Conservation (phyloP, 768 basidiomycete species). For the Paxillus ammoniavirescens region DNA sequence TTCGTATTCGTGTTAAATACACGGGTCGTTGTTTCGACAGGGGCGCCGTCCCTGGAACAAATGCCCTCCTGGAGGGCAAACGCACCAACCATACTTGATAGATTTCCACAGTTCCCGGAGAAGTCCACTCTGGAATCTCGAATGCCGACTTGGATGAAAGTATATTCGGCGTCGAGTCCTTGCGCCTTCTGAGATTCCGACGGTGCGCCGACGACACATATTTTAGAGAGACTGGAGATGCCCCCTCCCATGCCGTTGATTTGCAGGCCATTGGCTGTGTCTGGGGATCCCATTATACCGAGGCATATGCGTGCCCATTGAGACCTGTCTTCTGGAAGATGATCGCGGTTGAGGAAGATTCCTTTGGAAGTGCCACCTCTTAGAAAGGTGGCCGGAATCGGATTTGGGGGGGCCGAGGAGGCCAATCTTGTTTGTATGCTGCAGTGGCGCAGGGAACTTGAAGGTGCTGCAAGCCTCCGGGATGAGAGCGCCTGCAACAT, state of each 20-base stretch:
- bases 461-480: too few species aligned
- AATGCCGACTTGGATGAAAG: conserved; percentile 65
- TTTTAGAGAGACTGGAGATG: conserved; percentile 70
- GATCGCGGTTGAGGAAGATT: conserved; percentile 54
- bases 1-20: conserved; percentile 72
- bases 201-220: conserved; percentile 60
- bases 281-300: conserved; percentile 81
- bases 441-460: too few species aligned
- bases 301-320: conserved; percentile 65
- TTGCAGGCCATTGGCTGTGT: conserved; percentile 63
- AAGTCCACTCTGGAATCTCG: conserved; percentile 60
- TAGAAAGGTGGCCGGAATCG: conserved; percentile 41
- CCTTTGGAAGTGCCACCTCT: conserved; percentile 81
- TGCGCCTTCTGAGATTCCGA: conserved; percentile 38
- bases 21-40: conserved; percentile 44
- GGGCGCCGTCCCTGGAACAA: conserved; percentile 24
- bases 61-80: conserved; percentile 70
- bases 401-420: background rate
- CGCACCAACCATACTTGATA: conserved; percentile 70
- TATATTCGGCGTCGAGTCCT: conserved; percentile 66
- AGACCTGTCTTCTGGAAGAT: conserved; percentile 49
- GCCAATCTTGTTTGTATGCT: background rate
- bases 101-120: conserved; percentile 75
- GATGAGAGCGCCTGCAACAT: background rate
- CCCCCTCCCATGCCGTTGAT: conserved; percentile 84